Evolutionary conservation across 345 rosid genomes (phyloP).

Genomic region (Aquilaria malaccensis): DNA sequence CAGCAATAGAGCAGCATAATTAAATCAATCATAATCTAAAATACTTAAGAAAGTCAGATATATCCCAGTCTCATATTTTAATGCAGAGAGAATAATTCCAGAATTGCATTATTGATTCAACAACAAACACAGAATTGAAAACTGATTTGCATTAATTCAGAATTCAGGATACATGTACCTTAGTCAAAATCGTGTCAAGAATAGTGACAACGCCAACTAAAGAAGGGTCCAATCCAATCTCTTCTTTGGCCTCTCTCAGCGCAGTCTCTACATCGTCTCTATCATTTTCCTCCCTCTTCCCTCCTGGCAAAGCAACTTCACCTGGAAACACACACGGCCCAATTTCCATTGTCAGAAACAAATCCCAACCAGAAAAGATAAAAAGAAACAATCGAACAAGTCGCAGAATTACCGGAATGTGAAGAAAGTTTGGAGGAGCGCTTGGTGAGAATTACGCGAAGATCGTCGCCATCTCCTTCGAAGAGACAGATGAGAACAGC

Average conservation of each 20-base stretch:
- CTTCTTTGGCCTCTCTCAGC: constrained; percentile 60
- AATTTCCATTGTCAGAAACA: neutral
- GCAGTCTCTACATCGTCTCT: constrained; percentile 47
- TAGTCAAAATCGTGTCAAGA: constrained; percentile 35
- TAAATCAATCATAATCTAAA: too few relatives aligned
- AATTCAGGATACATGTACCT: constrained; percentile 19
- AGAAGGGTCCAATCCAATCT: constrained; percentile 54
- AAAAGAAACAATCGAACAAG: too few relatives aligned
- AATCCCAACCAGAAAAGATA: neutral
- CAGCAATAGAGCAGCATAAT: too few relatives aligned
- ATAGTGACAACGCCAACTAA: constrained; percentile 37
- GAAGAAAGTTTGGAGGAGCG: constrained; percentile 38
- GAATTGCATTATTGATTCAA: too few relatives aligned
- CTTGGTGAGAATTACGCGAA: constrained; percentile 47
- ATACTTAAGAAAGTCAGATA: too few relatives aligned
- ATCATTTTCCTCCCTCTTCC: constrained; percentile 46
- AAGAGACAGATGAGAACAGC: constrained; percentile 53
- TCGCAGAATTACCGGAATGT: constrained; percentile 28
- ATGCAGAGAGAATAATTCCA: too few relatives aligned
- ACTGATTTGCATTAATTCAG: neutral
- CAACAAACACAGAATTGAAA: neutral
- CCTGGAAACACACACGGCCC: constrained; percentile 24
- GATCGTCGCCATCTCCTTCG: constrained; percentile 32
- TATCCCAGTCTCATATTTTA: too few relatives aligned
- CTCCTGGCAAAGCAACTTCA: constrained; percentile 64